Conservation (phyloP, 192 early-diverging fungal species). For the Funneliformis mosseae region DNA sequence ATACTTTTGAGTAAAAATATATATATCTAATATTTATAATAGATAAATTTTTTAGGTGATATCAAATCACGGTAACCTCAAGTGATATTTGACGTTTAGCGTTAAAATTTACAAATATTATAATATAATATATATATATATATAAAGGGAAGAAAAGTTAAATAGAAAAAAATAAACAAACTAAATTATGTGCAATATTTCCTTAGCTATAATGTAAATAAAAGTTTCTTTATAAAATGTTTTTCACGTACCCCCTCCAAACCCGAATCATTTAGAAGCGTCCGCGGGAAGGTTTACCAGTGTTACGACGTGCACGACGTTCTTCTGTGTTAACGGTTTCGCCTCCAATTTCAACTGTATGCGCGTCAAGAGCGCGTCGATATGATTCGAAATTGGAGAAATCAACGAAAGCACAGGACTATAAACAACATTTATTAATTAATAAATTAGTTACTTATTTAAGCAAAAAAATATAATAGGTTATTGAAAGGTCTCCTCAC, state of each 20-base stretch:
- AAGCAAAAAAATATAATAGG: background rate
- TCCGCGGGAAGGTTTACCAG: background rate
- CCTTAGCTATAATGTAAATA: background rate
- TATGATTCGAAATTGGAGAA: background rate
- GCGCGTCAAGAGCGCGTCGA: background rate
- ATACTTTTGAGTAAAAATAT: background rate
- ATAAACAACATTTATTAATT: background rate
- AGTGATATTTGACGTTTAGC: too few relatives aligned
- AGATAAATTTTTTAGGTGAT: too few relatives aligned
- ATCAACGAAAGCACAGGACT: slow-evolving; percentile 13
- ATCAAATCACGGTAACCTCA: too few relatives aligned
- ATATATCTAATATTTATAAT: background rate
- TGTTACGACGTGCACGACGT: background rate
- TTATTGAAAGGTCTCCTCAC: slow-evolving; percentile 30
- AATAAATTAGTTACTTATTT: background rate
- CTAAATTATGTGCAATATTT: background rate
- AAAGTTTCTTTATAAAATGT: background rate
- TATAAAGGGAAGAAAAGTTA: background rate
- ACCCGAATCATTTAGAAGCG: background rate
- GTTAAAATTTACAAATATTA: too few relatives aligned
- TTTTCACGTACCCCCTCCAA: too few relatives aligned
- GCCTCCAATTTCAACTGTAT: background rate
- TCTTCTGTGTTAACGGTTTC: background rate
- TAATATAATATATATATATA: background rate
- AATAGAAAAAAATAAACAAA: background rate